Conservation (phyloP, 768 basidiomycete genomes). For the Suillus occidentalis region DNA sequence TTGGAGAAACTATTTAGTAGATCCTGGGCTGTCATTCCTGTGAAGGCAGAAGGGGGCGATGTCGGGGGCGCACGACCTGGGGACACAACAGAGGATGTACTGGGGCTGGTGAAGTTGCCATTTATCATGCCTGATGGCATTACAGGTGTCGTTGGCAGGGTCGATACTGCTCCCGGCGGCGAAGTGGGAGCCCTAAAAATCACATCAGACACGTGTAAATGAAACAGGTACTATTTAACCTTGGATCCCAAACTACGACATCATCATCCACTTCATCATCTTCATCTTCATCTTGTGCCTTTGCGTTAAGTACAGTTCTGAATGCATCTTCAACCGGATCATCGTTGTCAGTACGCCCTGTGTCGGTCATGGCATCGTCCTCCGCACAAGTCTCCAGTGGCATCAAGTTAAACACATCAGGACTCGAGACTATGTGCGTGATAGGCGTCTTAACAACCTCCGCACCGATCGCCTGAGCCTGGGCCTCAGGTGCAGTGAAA, state of each 20-base stretch:
- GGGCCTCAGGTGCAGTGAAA: background rate
- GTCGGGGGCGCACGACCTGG: conserved; percentile 30
- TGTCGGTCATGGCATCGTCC: conserved; percentile 66
- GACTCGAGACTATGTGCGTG: background rate
- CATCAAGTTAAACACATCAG: background rate
- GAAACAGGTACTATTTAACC: conserved; percentile 36
- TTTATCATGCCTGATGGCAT: conserved; percentile 4
- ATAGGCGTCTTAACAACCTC: background rate
- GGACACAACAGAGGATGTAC: conserved; percentile 3
- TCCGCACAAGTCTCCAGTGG: conserved; percentile 33
- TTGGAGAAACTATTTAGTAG: conserved; percentile 48
- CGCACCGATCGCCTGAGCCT: background rate
- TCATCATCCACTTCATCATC: conserved; percentile 58
- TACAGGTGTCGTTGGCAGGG: conserved; percentile 24
- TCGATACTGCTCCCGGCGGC: conserved; percentile 13
- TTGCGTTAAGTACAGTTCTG: conserved; percentile 43
- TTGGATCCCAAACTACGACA: conserved; percentile 77
- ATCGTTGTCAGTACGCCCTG: conserved; percentile 71
- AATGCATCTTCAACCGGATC: conserved; percentile 78
- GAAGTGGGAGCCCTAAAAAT: conserved; percentile 20
- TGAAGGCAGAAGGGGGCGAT: conserved; percentile 19
- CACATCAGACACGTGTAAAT: conserved; percentile 7
- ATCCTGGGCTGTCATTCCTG: conserved; percentile 63
- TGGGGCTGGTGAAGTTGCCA: conserved; percentile 8
- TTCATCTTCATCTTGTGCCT: conserved; percentile 43